These are phyloP conservation scores for Yamadazyma aaseri DNA, from an alignment of 1,139 yeast species.

Conservation along the genomic window DNA sequence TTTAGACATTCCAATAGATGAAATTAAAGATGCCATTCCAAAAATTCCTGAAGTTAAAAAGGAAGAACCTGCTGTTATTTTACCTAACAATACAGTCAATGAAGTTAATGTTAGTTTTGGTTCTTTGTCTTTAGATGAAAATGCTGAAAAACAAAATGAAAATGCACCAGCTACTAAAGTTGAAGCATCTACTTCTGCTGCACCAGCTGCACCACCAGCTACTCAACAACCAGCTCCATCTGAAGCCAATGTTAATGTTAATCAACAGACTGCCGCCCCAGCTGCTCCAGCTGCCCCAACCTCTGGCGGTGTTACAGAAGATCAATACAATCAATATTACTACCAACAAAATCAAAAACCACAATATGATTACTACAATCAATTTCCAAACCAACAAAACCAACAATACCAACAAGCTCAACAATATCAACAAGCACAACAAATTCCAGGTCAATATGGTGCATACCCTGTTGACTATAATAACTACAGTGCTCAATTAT, in stretches of 20 bases:
- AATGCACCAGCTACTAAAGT: constrained; percentile 12
- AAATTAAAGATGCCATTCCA: constrained; percentile 17
- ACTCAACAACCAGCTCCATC: constrained; percentile 16
- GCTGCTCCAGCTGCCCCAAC: constrained; percentile 34
- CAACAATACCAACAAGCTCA: constrained; percentile 23
- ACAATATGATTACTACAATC: constrained; percentile 25
- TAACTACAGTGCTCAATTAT: constrained; percentile 37
- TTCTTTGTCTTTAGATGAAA: constrained; percentile 54
- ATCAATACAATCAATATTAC: constrained; percentile 22
- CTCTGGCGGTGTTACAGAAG: constrained; percentile 27
- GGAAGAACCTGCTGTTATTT: constrained; percentile 50
- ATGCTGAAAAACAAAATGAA: constrained; percentile 19
- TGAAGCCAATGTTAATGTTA: neutral
- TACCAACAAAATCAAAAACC: constrained; percentile 23
- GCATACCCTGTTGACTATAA: constrained; percentile 49
- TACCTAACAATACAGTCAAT: constrained; percentile 55
- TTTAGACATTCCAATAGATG: constrained; percentile 16
- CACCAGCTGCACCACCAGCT: constrained; percentile 18
- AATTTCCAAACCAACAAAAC: constrained; percentile 19
- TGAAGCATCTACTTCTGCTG: constrained; percentile 12
- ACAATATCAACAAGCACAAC: constrained; percentile 37
- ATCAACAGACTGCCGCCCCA: constrained; percentile 9
- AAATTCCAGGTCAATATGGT: constrained; percentile 43
- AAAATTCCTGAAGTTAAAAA: constrained; percentile 17
- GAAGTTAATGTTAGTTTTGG: constrained; percentile 73